A percentile compares a stretch with the other conserved stretches of the same genome.
These are phyloP conservation scores for Sarocladium kiliense DNA, from an alignment of 2,329 filamentous ascomycete genomes.

Conservation along the genomic window DNA sequence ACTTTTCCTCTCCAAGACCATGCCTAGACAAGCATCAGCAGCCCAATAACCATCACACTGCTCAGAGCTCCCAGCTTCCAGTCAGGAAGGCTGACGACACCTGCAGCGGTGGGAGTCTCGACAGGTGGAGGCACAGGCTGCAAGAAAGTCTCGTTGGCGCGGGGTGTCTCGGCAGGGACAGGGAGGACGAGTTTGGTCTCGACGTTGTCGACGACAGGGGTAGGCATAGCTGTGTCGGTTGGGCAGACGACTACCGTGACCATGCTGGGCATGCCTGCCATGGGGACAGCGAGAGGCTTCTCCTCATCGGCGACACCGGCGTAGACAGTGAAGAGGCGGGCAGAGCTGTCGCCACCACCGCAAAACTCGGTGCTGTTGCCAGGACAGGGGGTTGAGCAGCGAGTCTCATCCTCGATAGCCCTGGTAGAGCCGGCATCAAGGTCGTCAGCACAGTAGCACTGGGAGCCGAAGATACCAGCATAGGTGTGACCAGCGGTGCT, in stretches of 20 bases:
- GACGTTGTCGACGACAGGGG: constrained; percentile 17
- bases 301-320: constrained; percentile 25
- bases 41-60: constrained; percentile 7
- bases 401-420: constrained; percentile 23
- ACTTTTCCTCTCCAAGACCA: not conserved
- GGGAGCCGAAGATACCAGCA: constrained; percentile 32
- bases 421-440: constrained; percentile 33
- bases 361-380: constrained; percentile 35
- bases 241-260: constrained; percentile 11
- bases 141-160: not conserved
- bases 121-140: not conserved
- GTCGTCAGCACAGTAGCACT: constrained; percentile 40
- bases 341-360: constrained; percentile 25
- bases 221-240: not conserved
- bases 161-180: not conserved
- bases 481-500: constrained; percentile 23
- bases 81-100: not conserved
- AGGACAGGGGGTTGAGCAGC: constrained; percentile 35
- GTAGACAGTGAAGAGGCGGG: constrained; percentile 38
- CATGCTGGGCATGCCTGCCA: constrained; percentile 16
- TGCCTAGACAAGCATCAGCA: constrained; percentile 5
- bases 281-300: constrained; percentile 26
- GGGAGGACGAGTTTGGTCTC: constrained; percentile 18
- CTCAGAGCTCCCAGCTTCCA: constrained; percentile 5
- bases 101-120: not conserved